Conservation (phyloP, 768 basidiomycete species). For the Auricularia sp. region DNA sequence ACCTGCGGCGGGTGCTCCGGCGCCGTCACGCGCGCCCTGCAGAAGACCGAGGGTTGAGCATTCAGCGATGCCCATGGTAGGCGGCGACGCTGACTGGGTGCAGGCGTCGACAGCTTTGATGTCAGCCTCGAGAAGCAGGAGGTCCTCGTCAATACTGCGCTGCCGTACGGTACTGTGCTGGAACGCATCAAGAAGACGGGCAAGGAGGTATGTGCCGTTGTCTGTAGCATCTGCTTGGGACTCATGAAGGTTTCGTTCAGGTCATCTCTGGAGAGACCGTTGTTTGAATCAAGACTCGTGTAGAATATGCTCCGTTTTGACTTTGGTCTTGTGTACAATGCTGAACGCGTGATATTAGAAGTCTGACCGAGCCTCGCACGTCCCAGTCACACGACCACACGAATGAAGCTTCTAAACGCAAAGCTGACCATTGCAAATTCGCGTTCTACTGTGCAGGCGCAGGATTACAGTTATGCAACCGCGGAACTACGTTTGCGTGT, state of each 20-base stretch:
- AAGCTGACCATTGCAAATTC: too few species aligned
- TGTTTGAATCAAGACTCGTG: slow-evolving; percentile 11
- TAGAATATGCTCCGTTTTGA: too few species aligned
- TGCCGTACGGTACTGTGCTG: slow-evolving; percentile 53
- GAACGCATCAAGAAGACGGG: slow-evolving; percentile 85
- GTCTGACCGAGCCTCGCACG: too few species aligned
- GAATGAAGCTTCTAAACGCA: too few species aligned
- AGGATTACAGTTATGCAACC: too few species aligned
- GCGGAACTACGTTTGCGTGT: slow-evolving; percentile 55
- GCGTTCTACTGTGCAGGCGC: too few species aligned
- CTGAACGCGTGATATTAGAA: too few species aligned
- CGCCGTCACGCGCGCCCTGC: slow-evolving; percentile 64
- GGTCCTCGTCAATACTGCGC: slow-evolving; percentile 54
- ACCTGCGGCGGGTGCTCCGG: slow-evolving; percentile 80
- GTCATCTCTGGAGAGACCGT: slow-evolving; percentile 39
- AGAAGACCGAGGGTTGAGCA: slow-evolving; percentile 46
- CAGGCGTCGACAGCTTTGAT: slow-evolving; percentile 47
- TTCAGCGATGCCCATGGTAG: background rate
- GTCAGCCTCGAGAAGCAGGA: slow-evolving; percentile 61
- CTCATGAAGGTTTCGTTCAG: slow-evolving; percentile 13
- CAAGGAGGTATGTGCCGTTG: slow-evolving; percentile 51
- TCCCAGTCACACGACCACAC: too few species aligned
- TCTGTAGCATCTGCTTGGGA: background rate
- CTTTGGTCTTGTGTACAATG: too few species aligned
- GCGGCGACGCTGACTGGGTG: background rate